Evolutionary conservation across 345 rosid genomes (phyloP), one percentile per base, ranked within the genome.

Genomic region (Lumnitzera racemosa): DNA sequence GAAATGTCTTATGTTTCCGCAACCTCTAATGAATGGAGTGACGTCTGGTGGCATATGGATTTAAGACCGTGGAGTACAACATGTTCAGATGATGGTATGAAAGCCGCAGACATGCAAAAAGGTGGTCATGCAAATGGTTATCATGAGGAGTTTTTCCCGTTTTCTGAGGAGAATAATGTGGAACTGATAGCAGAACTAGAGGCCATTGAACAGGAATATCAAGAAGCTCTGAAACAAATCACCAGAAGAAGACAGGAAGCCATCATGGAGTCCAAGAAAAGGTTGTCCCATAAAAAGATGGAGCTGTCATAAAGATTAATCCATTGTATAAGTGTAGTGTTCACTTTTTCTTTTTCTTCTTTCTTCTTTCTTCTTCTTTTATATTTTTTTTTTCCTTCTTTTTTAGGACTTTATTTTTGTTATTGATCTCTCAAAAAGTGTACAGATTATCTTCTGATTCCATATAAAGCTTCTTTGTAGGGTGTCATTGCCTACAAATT

Each of bases 231-330:
- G 67, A 72, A 81, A 63, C 82, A 81, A 69, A 77, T 88, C 66
- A 46, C 51, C 53, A 84, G 56, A 83, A 77, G 60, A 77, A 81
- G 86, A 70, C 80, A 86, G 47, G 89, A 81, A 63, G 91, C 96
- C 2, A 81, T 91, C 57, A 64, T 75, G 55, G 81, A 80, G 78
- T 71, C 73, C 7, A 81, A 63, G 67, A 76, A 53, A 46, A 85
- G 67, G 72, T 65, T 67, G 56, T 75, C 71, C 13, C 59, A 61
- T 49, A 78, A 73, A 66, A 79, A 63, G 61, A 46, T 55, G 52
- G 70, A 69, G 56, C 51, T 17, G 10, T 50, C 2, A 24, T 24
- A 4, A 16, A 36, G 43, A 36, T 36, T 36, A 36, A 36, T 5
- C 31, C 3, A 27, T 27, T 27, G 31, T 27, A 27, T 36, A 4